phyloP scores from a whole-genome alignment of 345 rosid genomes.

The Populus euphratica region DNA sequence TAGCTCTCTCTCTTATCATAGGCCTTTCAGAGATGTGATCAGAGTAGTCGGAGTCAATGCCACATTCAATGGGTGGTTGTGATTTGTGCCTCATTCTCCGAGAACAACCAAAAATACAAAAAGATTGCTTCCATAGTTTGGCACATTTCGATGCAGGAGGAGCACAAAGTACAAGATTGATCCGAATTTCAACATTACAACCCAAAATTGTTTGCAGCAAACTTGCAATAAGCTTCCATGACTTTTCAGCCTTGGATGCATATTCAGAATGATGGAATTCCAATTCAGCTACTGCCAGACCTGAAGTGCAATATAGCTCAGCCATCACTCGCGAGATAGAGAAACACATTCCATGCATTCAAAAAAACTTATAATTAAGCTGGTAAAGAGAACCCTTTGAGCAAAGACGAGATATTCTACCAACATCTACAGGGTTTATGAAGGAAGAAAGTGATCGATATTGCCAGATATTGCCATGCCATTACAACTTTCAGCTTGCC shows the following conservation, averaged over 20 bases:
- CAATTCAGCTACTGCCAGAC: constrained; percentile 73
- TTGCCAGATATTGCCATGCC: background rate
- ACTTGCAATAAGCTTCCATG: constrained; percentile 91
- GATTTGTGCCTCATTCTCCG: constrained; percentile 54
- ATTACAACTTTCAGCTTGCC: background rate
- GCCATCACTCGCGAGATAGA: background rate
- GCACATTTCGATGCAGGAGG: constrained; percentile 45
- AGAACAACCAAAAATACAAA: constrained; percentile 70
- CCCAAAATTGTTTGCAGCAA: constrained; percentile 74
- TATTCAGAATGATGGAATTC: constrained; percentile 56
- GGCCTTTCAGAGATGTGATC: constrained; percentile 47
- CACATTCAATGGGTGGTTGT: constrained; percentile 30
- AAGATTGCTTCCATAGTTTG: constrained; percentile 53
- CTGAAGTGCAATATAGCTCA: constrained; percentile 31
- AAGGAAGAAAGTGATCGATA: background rate
- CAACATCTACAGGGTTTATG: background rate
- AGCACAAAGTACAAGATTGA: constrained; percentile 52
- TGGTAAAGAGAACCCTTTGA: background rate
- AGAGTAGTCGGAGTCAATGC: constrained; percentile 43
- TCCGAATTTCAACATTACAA: constrained; percentile 78
- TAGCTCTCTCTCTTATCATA: constrained; percentile 28
- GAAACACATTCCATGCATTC: background rate
- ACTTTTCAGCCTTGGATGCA: constrained; percentile 77
- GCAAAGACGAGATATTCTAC: too few species aligned
- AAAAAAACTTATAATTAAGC: background rate